phyloP scores from a whole-genome alignment of 257 asterid genomes.

The Forsythia viridissima region DNA sequence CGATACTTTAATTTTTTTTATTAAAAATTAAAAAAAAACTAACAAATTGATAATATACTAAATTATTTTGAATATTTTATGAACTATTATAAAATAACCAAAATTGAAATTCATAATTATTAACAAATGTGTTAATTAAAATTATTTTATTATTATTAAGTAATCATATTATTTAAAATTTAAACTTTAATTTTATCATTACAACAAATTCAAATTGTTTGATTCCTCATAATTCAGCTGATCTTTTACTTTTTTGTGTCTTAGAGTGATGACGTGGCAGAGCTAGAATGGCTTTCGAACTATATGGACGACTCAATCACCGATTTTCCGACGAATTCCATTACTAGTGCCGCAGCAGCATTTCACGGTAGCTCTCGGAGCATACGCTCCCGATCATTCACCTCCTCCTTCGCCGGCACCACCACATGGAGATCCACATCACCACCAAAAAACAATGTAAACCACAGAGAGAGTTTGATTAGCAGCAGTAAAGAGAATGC shows the following conservation, averaged over 20 bases:
- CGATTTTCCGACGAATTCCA: conserved; percentile 44
- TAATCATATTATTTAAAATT: too few relatives aligned
- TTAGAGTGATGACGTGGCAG: conserved; percentile 64
- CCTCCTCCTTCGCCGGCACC: not conserved
- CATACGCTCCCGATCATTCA: conserved; percentile 10
- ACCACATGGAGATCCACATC: not conserved
- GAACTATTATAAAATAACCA: too few relatives aligned
- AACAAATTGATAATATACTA: too few relatives aligned
- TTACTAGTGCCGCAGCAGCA: conserved; percentile 37
- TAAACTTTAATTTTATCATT: too few relatives aligned
- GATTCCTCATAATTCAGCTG: not conserved
- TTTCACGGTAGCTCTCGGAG: conserved; percentile 42
- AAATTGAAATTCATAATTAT: too few relatives aligned
- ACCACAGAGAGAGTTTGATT: conserved; percentile 20
- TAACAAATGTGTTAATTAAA: too few relatives aligned
- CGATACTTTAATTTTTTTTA: too few relatives aligned
- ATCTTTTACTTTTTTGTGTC: not conserved
- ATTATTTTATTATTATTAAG: too few relatives aligned
- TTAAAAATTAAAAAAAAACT: too few relatives aligned
- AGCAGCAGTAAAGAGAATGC: conserved; percentile 19
- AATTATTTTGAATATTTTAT: too few relatives aligned
- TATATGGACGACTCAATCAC: conserved; percentile 66
- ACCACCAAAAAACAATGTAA: not conserved
- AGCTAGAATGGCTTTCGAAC: conserved; percentile 79
- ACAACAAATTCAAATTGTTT: too few relatives aligned